These are phyloP conservation scores for Vitellaria paradoxa DNA, from an alignment of 179 eudicot genomes.

Conservation along the genomic window DNA sequence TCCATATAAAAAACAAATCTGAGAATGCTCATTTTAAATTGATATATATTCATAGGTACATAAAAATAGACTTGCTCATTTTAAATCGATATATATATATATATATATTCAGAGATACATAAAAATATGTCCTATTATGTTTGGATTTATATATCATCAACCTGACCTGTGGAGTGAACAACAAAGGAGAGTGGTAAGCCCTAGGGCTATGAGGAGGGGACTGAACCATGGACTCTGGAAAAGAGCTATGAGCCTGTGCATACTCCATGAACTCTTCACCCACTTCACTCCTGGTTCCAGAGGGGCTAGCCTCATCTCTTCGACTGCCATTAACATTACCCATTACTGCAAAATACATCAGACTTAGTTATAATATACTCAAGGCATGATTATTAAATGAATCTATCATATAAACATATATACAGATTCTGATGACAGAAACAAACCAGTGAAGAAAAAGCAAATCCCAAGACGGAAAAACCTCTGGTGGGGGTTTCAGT, in stretches of 20 bases:
- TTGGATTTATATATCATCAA: neutral
- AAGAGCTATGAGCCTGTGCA: slow-evolving; percentile 21
- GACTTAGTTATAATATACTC: neutral
- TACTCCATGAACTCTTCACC: slow-evolving; percentile 29
- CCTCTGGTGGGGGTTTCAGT: slow-evolving; percentile 9
- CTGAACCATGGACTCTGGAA: slow-evolving; percentile 28
- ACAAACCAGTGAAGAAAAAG: slow-evolving; percentile 7
- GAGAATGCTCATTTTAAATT: too few species aligned
- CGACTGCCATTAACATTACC: slow-evolving; percentile 32
- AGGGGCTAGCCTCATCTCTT: slow-evolving; percentile 23
- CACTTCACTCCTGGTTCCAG: slow-evolving; percentile 16
- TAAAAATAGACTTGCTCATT: too few species aligned
- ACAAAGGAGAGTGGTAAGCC: slow-evolving; percentile 15
- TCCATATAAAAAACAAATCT: too few species aligned
- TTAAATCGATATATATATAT: too few species aligned
- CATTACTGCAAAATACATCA: slow-evolving; percentile 26
- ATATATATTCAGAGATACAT: neutral
- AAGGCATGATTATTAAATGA: neutral
- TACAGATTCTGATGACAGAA: neutral
- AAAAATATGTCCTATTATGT: too few species aligned
- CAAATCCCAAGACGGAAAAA: slow-evolving; percentile 2
- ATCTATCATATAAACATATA: neutral
- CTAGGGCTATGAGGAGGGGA: slow-evolving; percentile 24
- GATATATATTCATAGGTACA: too few species aligned
- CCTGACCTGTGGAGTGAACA: slow-evolving; percentile 27